Evolutionary conservation across 352 stramenopile species (phyloP).

Genomic region (Globisporangium acanthophoron): DNA sequence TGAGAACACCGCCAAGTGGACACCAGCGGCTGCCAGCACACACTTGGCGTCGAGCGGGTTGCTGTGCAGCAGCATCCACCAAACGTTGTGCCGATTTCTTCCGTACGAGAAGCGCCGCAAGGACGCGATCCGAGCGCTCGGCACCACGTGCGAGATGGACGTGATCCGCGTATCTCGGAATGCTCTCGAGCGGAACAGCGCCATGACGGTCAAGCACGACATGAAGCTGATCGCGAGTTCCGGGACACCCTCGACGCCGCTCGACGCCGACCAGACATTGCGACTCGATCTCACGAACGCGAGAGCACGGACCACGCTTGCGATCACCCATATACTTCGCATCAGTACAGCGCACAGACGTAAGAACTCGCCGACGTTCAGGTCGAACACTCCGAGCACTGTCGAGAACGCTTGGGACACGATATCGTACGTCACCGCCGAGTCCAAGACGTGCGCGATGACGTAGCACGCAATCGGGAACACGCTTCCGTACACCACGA

Average conservation of each 20-base stretch:
- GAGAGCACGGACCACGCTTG: slow-evolving; percentile 10
- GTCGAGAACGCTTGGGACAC: slow-evolving; percentile 19
- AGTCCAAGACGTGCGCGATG: slow-evolving; percentile 24
- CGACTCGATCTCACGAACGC: neutral
- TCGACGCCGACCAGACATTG: neutral
- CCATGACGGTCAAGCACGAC: slow-evolving; percentile 10
- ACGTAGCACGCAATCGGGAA: slow-evolving; percentile 28
- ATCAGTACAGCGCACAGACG: slow-evolving; percentile 21
- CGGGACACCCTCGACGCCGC: slow-evolving; percentile 2
- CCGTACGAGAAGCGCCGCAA: slow-evolving; percentile 1
- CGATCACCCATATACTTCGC: slow-evolving; percentile 22
- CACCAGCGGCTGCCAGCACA: neutral
- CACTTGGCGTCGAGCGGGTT: slow-evolving; percentile 13
- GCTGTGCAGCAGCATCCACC: neutral
- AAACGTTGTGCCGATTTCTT: neutral
- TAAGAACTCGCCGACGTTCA: slow-evolving; percentile 13
- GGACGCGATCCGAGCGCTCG: neutral
- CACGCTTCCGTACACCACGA: slow-evolving; percentile 26
- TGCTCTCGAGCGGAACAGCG: slow-evolving; percentile 1
- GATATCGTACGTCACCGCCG: slow-evolving; percentile 16
- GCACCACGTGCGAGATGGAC: slow-evolving; percentile 5
- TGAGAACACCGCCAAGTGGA: neutral
- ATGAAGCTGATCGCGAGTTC: slow-evolving; percentile 12
- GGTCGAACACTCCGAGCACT: slow-evolving; percentile 7
- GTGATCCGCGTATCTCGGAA: slow-evolving; percentile 8